Evolutionary conservation across 768 basidiomycete species (phyloP), one percentile per base, ranked within the genome.

Genomic region (Solioccasus polychromus): DNA sequence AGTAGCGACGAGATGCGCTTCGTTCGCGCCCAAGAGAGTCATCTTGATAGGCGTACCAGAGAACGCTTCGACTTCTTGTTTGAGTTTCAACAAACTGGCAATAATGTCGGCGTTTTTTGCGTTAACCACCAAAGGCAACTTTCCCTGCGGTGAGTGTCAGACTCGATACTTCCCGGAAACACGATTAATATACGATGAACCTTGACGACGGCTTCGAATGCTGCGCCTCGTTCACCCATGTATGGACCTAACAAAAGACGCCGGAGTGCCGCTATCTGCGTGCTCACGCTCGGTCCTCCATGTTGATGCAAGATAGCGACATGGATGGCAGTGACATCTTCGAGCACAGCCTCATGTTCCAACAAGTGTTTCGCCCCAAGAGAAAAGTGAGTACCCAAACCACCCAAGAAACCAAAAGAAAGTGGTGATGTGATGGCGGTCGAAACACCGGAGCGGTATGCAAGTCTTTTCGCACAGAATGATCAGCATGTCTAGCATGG

Each of bases 21-120:
- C 86, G 1, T 74, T 55, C 1, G 72, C 88, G 30, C 85, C 81
- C 5, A 71, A 63, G 47, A 88, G 75, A 0, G 80, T 80, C 57
- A 80, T 63, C 25, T 74, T 58, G 11, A 62, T 68, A 0, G 42
- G 55, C 1, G 48, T 45, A 9, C 64, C 60, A 7, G 59, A 62
- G n/a, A 48, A 47, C 8, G 38, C 53, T 39, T 83, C 78, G 18
- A 76, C 72, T 39, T 82, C 76, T 9, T 55, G 54, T 60, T 83
- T 85, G 48, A 92, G 75, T 4, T 51, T 55, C 31, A 93, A 66
- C 12, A 92, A 64, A 1, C 80, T 76, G 0, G 85, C 79, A 59
- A 92, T 92, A 41, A 83, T 72, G 61, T 92, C 90, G 8, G 86
- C 87, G 54, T 75, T 86, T 46, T 83, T 71, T 12, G 80, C 82